Conservation (phyloP, 2,329 filamentous ascomycete genomes). For the Graphilbum sp. region DNA sequence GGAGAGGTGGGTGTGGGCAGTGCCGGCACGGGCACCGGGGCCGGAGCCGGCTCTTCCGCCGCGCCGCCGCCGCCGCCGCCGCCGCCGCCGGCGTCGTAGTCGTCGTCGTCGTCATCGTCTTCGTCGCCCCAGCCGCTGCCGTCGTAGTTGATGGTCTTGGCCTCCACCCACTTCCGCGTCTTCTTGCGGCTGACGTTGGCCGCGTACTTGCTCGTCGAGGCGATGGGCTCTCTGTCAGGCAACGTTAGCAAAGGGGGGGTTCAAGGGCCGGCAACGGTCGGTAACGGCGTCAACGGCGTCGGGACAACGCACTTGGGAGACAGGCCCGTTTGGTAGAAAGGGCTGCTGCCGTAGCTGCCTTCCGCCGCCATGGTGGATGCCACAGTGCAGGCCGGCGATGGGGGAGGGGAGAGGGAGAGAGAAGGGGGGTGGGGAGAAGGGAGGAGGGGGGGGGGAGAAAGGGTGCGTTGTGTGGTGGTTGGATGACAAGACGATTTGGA, state of each 20-base stretch:
- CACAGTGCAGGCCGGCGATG: neutral
- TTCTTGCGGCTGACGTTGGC: conserved; percentile 78
- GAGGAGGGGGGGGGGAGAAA: no score
- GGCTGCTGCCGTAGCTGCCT: conserved; percentile 15
- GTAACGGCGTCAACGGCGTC: no score
- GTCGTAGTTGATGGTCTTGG: conserved; percentile 72
- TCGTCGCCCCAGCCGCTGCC: conserved; percentile 85
- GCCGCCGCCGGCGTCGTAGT: conserved; percentile 14
- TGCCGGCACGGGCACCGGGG: neutral
- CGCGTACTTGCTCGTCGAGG: conserved; percentile 37
- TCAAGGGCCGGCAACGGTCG: no score
- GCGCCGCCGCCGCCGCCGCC: no score
- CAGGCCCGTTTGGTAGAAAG: conserved; percentile 12
- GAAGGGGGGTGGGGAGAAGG: no score
- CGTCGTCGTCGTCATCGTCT: conserved; percentile 43
- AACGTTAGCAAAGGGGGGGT: no score
- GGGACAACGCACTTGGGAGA: conserved; percentile 11
- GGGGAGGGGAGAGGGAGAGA: no score
- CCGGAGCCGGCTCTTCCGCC: no score
- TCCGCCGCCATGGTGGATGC: conserved; percentile 12
- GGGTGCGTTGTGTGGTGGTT: no score
- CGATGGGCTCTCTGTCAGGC: conserved; percentile 12
- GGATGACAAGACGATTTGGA: no score
- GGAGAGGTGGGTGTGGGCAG: neutral
- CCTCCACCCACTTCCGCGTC: conserved; percentile 90